A percentile compares a stretch with the other conserved stretches of the same genome.
phyloP scores from a whole-genome alignment of 371 early-diverging fungal genomes.

The Nematocida major region DNA sequence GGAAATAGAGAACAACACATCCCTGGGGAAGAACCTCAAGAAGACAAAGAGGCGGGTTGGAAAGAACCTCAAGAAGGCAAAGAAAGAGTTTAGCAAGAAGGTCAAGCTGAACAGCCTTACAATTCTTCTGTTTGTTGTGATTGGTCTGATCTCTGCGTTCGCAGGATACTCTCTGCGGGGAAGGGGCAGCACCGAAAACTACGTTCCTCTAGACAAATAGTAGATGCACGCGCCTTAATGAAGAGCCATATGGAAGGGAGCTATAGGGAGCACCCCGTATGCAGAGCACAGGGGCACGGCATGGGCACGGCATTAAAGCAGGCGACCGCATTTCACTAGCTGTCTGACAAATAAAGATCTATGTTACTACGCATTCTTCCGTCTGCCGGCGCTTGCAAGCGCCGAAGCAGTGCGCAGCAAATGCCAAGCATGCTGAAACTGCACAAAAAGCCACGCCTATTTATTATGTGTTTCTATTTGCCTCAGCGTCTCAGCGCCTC shows the following conservation, averaged over 20 bases:
- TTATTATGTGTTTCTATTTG: too few relatives aligned
- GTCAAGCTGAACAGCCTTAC: slow-evolving; percentile 23
- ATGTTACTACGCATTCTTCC: too few relatives aligned
- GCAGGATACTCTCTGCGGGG: slow-evolving; percentile 23
- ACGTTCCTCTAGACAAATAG: slow-evolving; percentile 40
- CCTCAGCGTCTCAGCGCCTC: background rate
- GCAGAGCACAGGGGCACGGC: slow-evolving; percentile 3
- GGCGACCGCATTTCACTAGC: too few relatives aligned
- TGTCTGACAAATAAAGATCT: too few relatives aligned
- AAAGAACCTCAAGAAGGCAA: slow-evolving; percentile 26
- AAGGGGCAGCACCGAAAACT: slow-evolving; percentile 18
- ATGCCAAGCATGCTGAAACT: too few relatives aligned
- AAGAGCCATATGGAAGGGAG: background rate
- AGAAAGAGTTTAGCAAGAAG: background rate
- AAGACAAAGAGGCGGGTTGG: slow-evolving; percentile 32
- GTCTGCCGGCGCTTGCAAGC: too few relatives aligned
- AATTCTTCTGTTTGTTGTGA: slow-evolving; percentile 14
- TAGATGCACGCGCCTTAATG: background rate
- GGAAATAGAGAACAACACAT: slow-evolving; percentile 6
- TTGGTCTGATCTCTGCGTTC: slow-evolving; percentile 25
- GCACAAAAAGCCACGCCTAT: too few relatives aligned
- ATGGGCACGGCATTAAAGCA: background rate
- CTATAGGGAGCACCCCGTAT: background rate
- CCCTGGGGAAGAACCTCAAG: background rate
- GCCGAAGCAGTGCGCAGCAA: too few relatives aligned